phyloP scores from a whole-genome alignment of 1,284 basidiomycete genomes.

The Farysia itapuensis region DNA sequence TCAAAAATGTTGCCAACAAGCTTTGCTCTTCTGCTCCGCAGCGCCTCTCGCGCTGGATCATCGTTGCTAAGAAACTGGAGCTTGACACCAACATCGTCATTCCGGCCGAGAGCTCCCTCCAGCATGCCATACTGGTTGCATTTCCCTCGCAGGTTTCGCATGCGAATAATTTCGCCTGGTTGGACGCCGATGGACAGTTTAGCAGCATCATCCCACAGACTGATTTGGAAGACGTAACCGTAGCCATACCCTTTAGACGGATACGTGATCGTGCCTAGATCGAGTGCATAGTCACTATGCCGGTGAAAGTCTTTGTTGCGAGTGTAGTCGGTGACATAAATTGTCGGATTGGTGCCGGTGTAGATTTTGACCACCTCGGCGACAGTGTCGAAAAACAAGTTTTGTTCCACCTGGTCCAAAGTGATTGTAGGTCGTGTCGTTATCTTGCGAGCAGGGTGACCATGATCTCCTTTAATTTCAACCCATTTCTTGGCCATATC shows the following conservation, averaged over 20 bases:
- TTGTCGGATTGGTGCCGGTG: slow-evolving; percentile 34
- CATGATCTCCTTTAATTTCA: slow-evolving; percentile 20
- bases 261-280: slow-evolving; percentile 13
- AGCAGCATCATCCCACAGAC: slow-evolving; percentile 45
- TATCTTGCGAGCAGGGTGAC: slow-evolving; percentile 20
- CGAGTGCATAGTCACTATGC: slow-evolving; percentile 39
- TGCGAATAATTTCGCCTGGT: slow-evolving; percentile 42
- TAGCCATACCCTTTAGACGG: slow-evolving; percentile 28
- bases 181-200: slow-evolving; percentile 33
- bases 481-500: slow-evolving; percentile 30
- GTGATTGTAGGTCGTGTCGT: slow-evolving; percentile 14
- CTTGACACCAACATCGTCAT: slow-evolving; percentile 32
- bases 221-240: slow-evolving; percentile 46
- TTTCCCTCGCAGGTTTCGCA: slow-evolving; percentile 41
- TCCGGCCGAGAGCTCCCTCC: slow-evolving; percentile 38
- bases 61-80: slow-evolving; percentile 28
- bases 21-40: slow-evolving; percentile 12
- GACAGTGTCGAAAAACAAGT: slow-evolving; percentile 41
- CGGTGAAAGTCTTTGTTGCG: slow-evolving; percentile 31
- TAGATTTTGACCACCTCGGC: slow-evolving; percentile 49
- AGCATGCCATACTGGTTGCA: slow-evolving; percentile 34
- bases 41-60: slow-evolving; percentile 16
- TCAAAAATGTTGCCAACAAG: slow-evolving; percentile 14
- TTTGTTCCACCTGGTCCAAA: slow-evolving; percentile 25
- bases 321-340: slow-evolving; percentile 55